Conservation (phyloP, 768 basidiomycete species). For the Auricularia heimuer region DNA sequence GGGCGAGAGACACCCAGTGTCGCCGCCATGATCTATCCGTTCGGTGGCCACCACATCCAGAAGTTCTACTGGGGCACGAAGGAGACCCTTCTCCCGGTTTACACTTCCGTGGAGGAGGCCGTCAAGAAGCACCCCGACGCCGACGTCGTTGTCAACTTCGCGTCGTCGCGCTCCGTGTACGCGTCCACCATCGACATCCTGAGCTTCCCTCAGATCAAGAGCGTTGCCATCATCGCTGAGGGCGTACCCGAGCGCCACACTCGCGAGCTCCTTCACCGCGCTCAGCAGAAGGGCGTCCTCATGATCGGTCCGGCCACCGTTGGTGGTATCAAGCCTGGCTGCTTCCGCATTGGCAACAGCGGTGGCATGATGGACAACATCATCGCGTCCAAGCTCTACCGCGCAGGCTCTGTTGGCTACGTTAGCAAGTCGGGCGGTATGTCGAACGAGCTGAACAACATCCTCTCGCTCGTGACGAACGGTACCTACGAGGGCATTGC, state of each 20-base stretch:
- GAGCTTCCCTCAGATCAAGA: slow-evolving; percentile 50
- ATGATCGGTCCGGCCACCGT: slow-evolving; percentile 97
- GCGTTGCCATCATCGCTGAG: slow-evolving; percentile 92
- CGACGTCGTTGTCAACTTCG: slow-evolving; percentile 98
- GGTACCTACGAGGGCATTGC: slow-evolving; percentile 99
- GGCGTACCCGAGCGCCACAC: slow-evolving; percentile 98
- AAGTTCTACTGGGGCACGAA: slow-evolving; percentile 99
- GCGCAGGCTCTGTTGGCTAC: slow-evolving; percentile 93
- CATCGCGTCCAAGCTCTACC: slow-evolving; percentile 97
- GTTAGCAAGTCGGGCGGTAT: slow-evolving; percentile 99
- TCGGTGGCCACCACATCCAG: slow-evolving; percentile 99
- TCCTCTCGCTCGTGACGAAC: slow-evolving; percentile 89
- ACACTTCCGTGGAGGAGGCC: slow-evolving; percentile 85
- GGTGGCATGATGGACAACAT: slow-evolving; percentile 99
- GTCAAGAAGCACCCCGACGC: slow-evolving; percentile 91
- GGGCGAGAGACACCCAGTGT: slow-evolving; percentile 85
- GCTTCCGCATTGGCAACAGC: slow-evolving; percentile 99
- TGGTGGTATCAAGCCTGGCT: slow-evolving; percentile 98
- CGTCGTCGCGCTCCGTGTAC: slow-evolving; percentile 88
- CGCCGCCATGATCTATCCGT: slow-evolving; percentile 99
- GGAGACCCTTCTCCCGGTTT: slow-evolving; percentile 96
- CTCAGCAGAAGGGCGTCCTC: slow-evolving; percentile 74
- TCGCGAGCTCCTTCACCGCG: slow-evolving; percentile 86
- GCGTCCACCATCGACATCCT: slow-evolving; percentile 89
- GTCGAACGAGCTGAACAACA: slow-evolving; percentile 99